Percentiles rank a stretch among this genome's conserved stretches.
Evolutionary conservation across 352 stramenopile species (phyloP).

Genomic region (Elongisporangium undulatum): DNA sequence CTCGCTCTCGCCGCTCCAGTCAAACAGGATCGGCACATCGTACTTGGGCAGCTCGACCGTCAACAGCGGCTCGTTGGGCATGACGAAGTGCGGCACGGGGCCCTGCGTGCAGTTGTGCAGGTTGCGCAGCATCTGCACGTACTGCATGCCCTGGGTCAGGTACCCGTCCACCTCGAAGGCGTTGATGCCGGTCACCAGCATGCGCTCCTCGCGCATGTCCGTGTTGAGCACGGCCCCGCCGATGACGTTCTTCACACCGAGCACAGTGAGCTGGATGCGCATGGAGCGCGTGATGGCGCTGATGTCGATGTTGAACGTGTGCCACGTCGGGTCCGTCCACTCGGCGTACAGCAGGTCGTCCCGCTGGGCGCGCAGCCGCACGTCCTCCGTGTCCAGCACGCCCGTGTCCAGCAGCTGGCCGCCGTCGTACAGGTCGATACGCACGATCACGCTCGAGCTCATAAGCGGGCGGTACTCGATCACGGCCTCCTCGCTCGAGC

Average conservation of each 20-base stretch:
- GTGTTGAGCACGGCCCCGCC: conserved; percentile 30
- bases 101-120: conserved; percentile 62
- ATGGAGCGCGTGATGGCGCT: conserved; percentile 66
- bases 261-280: conserved; percentile 68
- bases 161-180: conserved; percentile 75
- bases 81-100: conserved; percentile 68
- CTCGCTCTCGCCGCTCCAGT: conserved; percentile 40
- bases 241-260: conserved; percentile 70
- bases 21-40: conserved; percentile 62
- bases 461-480: conserved; percentile 42
- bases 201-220: conserved; percentile 50
- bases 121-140: conserved; percentile 83
- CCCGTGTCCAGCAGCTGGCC: conserved; percentile 65
- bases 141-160: conserved; percentile 60
- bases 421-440: conserved; percentile 75
- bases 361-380: conserved; percentile 65
- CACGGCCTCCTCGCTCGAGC: conserved; percentile 62
- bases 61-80: conserved; percentile 64
- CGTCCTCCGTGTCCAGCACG: conserved; percentile 62
- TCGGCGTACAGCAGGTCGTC: conserved; percentile 70
- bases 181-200: conserved; percentile 80
- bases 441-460: conserved; percentile 66
- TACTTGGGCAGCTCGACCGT: conserved; percentile 70
- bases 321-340: conserved; percentile 71
- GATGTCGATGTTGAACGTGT: conserved; percentile 76